phyloP scores from a whole-genome alignment of 306 rosid species.

The Casuarina cunninghamiana region DNA sequence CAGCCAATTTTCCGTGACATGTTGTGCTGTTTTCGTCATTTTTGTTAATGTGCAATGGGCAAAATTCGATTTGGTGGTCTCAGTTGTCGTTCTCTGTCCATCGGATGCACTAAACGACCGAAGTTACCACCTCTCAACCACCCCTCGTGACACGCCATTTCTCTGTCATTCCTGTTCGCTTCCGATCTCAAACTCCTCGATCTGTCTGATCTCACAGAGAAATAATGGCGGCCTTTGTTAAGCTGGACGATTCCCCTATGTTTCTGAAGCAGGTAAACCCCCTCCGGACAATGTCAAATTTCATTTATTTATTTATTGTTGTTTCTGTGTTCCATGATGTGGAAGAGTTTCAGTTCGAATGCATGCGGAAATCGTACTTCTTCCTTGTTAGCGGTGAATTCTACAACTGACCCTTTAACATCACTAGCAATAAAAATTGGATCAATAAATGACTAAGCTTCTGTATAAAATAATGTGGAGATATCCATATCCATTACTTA shows the following conservation, averaged over 20 bases:
- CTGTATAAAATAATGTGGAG: no score
- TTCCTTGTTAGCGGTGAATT: neutral
- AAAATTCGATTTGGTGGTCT: no score
- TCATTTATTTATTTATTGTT: neutral
- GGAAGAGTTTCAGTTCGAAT: neutral
- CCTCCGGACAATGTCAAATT: neutral
- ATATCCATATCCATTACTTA: no score
- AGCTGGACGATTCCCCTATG: constrained; percentile 98
- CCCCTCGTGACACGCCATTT: neutral
- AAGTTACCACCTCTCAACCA: neutral
- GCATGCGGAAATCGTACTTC: no score
- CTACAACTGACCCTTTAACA: no score
- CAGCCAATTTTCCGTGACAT: no score
- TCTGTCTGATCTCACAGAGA: neutral
- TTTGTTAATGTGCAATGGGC: no score
- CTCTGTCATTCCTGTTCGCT: neutral
- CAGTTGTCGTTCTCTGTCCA: no score
- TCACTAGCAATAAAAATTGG: no score
- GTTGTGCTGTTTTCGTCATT: no score
- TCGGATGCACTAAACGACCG: neutral
- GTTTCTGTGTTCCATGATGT: neutral
- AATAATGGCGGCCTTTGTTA: constrained; percentile 79
- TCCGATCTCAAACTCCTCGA: neutral
- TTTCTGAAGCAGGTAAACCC: constrained; percentile 80
- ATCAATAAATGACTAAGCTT: no score